Conservation (phyloP, 176 grass and related monocot species). For the Musa schizocarpa region DNA sequence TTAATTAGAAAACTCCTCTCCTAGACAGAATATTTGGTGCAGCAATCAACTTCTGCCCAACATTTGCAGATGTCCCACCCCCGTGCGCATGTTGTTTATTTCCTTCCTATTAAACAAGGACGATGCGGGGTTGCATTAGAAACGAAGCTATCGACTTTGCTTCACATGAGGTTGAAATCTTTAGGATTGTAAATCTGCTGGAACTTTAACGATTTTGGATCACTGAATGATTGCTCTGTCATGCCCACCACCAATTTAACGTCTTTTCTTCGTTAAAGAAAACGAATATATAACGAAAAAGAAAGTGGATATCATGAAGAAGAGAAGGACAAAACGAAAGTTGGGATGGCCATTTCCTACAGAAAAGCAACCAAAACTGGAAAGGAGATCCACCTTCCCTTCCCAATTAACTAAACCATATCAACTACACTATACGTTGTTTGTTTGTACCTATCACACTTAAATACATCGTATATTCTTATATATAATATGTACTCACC, state of each 20-base stretch:
- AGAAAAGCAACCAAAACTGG: too few species aligned
- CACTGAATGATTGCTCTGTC: neutral
- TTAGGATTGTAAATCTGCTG: neutral
- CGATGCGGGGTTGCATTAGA: neutral
- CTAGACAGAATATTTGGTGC: too few species aligned
- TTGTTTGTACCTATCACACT: neutral
- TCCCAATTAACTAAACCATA: neutral
- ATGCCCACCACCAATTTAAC: neutral
- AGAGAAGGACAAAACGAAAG: neutral
- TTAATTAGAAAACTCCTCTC: too few species aligned
- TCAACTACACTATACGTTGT: neutral
- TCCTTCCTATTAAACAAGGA: neutral
- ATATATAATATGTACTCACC: neutral
- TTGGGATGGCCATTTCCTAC: too few species aligned
- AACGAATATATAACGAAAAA: neutral
- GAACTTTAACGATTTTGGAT: neutral
- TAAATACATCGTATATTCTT: neutral
- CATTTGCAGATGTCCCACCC: too few species aligned
- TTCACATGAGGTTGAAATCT: too few species aligned
- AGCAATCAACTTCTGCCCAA: too few species aligned
- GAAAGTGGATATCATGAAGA: neutral
- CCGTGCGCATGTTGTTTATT: too few species aligned
- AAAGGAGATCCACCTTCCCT: too few species aligned
- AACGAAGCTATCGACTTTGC: neutral
- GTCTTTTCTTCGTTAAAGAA: too few species aligned